phyloP scores from a whole-genome alignment of 148 eudicot species.

The Nepenthes gracilis region DNA sequence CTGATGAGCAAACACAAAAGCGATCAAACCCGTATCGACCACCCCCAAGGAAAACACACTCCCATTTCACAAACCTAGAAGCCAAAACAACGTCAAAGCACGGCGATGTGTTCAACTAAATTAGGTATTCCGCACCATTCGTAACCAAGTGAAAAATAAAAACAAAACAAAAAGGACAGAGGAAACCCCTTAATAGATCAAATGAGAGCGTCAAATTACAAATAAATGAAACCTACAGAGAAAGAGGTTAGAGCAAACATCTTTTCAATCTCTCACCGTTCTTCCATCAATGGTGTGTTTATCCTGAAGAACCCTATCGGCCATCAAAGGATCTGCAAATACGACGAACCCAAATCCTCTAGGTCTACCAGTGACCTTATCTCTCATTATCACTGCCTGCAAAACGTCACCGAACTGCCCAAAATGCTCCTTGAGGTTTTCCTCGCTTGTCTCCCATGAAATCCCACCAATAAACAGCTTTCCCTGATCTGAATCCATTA shows the following conservation, averaged over 20 bases:
- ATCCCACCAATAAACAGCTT: slow-evolving; percentile 80
- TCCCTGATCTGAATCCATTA: slow-evolving; percentile 77
- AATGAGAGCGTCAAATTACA: too few species aligned
- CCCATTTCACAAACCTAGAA: slow-evolving; percentile 1
- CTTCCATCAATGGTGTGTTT: slow-evolving; percentile 72
- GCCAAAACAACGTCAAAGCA: background rate
- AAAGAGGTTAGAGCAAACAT: background rate
- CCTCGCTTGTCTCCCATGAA: slow-evolving; percentile 78
- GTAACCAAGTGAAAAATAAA: background rate
- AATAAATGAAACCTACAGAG: background rate
- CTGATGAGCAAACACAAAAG: background rate
- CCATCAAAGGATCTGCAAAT: slow-evolving; percentile 67
- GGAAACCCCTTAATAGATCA: background rate
- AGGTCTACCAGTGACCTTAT: slow-evolving; percentile 50
- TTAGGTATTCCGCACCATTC: background rate
- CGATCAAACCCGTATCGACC: background rate
- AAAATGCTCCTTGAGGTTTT: slow-evolving; percentile 53
- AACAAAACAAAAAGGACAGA: background rate
- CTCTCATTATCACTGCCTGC: slow-evolving; percentile 62
- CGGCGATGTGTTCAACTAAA: too few species aligned
- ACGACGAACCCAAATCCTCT: slow-evolving; percentile 71
- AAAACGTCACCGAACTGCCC: slow-evolving; percentile 51
- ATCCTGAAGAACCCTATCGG: slow-evolving; percentile 75
- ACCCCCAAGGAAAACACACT: background rate
- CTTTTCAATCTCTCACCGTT: slow-evolving; percentile 29